Evolutionary conservation across 805 yeast species (phyloP).

Genomic region (Wickerhamia fluorescens): DNA sequence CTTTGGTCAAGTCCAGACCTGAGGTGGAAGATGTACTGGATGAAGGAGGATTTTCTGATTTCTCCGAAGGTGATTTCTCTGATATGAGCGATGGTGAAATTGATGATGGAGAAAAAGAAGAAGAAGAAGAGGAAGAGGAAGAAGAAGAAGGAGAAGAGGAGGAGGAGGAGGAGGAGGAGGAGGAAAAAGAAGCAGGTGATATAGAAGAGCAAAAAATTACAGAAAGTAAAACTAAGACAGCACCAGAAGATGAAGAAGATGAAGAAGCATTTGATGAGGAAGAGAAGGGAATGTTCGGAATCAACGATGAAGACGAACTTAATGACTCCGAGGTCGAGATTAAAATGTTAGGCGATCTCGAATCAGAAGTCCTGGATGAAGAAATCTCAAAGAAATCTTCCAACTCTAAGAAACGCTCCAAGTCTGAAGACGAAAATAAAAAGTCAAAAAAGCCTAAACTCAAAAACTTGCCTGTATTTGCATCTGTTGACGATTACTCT

Average conservation of each 20-base stretch:
- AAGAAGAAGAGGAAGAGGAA: slow-evolving; percentile 15
- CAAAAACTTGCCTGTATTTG: slow-evolving; percentile 74
- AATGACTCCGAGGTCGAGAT: slow-evolving; percentile 8
- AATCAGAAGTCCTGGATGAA: slow-evolving; percentile 6
- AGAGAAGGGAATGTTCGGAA: slow-evolving; percentile 11
- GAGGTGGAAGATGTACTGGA: slow-evolving; percentile 50
- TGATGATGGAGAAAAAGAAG: slow-evolving; percentile 18
- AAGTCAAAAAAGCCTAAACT: slow-evolving; percentile 49
- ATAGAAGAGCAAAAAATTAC: slow-evolving; percentile 9
- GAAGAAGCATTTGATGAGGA: slow-evolving; percentile 12
- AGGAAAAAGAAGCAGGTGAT: slow-evolving; percentile 12
- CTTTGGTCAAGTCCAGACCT: slow-evolving; percentile 67
- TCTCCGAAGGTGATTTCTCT: slow-evolving; percentile 39
- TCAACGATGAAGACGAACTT: slow-evolving; percentile 21
- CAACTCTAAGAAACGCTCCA: slow-evolving; percentile 13
- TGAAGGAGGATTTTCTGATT: slow-evolving; percentile 29
- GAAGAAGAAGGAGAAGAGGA: slow-evolving; percentile 20
- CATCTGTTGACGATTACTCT: slow-evolving; percentile 82
- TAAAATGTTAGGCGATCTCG: slow-evolving; percentile 20
- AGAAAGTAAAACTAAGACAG: slow-evolving; percentile 22
- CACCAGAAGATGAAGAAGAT: slow-evolving; percentile 14
- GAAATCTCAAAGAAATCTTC: slow-evolving; percentile 6
- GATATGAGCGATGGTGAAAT: slow-evolving; percentile 25
- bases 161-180: slow-evolving; percentile 14
- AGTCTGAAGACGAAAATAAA: slow-evolving; percentile 19